Conservation (phyloP, 345 rosid genomes). For the Turritis glabra region DNA sequence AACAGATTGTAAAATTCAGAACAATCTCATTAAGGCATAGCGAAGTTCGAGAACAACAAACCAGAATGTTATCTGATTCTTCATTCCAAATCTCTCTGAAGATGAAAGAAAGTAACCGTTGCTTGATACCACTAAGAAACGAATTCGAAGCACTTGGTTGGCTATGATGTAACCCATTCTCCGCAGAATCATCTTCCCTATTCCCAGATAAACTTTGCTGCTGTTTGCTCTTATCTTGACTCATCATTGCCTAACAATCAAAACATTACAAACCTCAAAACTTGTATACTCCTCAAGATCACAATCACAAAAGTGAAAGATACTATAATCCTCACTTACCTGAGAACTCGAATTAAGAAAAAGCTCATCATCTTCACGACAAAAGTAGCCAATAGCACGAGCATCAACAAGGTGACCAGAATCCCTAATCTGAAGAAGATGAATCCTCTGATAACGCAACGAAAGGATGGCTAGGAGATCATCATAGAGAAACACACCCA, state of each 20-base stretch:
- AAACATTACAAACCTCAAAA: slow-evolving; percentile 9
- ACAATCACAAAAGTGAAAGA: background rate
- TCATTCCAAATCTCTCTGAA: slow-evolving; percentile 81
- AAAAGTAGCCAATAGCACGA: slow-evolving; percentile 81
- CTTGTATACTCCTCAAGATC: background rate
- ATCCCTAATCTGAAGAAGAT: slow-evolving; percentile 89
- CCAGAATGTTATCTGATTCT: slow-evolving; percentile 68
- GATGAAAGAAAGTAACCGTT: slow-evolving; percentile 88
- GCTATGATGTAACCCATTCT: slow-evolving; percentile 42
- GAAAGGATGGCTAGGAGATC: slow-evolving; percentile 88
- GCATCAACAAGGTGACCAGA: slow-evolving; percentile 86
- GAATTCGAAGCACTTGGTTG: slow-evolving; percentile 48
- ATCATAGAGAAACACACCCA: slow-evolving; percentile 90
- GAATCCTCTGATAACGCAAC: slow-evolving; percentile 82
- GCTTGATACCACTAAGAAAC: slow-evolving; percentile 87
- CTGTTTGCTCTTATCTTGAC: slow-evolving; percentile 52
- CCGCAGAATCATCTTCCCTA: slow-evolving; percentile 48
- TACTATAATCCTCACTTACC: slow-evolving; percentile 46
- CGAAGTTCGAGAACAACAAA: slow-evolving; percentile 39
- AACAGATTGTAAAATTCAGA: background rate
- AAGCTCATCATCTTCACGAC: slow-evolving; percentile 92
- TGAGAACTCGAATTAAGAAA: slow-evolving; percentile 77
- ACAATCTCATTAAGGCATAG: background rate
- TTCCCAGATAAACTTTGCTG: slow-evolving; percentile 46
- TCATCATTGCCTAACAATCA: slow-evolving; percentile 49